Evolutionary conservation across 805 yeast genomes (phyloP).

Genomic region (Candida adriatica): DNA sequence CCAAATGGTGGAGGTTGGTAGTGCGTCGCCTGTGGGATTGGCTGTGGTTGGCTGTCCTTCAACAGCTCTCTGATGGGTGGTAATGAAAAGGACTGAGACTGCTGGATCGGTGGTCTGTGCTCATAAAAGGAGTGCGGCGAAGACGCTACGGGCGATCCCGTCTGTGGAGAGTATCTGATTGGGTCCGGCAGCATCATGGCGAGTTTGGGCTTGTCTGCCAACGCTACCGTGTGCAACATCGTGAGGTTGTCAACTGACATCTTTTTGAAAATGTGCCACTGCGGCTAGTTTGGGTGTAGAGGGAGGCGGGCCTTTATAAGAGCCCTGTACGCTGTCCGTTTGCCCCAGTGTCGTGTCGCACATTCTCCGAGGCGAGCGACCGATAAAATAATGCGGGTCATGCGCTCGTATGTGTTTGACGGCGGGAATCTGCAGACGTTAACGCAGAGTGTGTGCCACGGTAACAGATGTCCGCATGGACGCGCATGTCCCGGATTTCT

Average conservation of each 20-base stretch:
- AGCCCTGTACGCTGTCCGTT: background rate
- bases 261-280: background rate
- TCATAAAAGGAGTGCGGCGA: constrained; percentile 1
- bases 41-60: constrained; percentile 3
- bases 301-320: background rate
- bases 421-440: constrained; percentile 3
- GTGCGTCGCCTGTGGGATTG: background rate
- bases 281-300: too few species aligned
- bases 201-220: constrained; percentile 11
- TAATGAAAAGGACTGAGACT: constrained; percentile 11
- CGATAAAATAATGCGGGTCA: constrained; percentile 5
- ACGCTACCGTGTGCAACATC: constrained; percentile 6
- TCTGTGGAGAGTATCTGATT: constrained; percentile 10
- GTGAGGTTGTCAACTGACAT: constrained; percentile 12
- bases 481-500: constrained; percentile 3
- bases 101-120: constrained; percentile 7
- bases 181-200: constrained; percentile 19
- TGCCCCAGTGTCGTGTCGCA: constrained; percentile 3
- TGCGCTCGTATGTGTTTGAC: constrained; percentile 11
- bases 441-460: constrained; percentile 4
- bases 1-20: background rate
- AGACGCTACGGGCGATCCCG: constrained; percentile 1
- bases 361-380: constrained; percentile 8
- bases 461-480: constrained; percentile 1
- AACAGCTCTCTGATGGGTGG: constrained; percentile 17